Conservation (phyloP, 768 basidiomycete genomes). For the Steccherinum ochraceum region DNA sequence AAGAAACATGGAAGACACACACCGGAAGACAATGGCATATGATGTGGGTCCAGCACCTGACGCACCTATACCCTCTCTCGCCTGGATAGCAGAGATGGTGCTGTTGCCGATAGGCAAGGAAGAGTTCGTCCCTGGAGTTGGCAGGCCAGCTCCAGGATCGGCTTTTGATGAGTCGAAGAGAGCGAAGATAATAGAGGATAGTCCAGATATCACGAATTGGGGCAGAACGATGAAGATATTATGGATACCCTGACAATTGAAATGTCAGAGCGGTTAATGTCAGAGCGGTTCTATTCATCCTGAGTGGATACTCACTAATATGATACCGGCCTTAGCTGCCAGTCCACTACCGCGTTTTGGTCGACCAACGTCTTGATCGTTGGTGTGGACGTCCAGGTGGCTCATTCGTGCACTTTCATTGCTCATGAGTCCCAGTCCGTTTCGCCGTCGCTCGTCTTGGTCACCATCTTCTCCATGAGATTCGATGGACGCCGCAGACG, state of each 20-base stretch:
- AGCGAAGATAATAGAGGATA: conserved; percentile 83
- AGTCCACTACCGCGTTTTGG: conserved; percentile 29
- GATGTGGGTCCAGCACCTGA: conserved; percentile 46
- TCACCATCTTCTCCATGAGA: conserved; percentile 7
- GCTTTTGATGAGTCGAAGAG: conserved; percentile 65
- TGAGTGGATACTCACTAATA: conserved; percentile 51
- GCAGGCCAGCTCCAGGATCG: conserved; percentile 6
- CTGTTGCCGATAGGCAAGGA: conserved; percentile 2
- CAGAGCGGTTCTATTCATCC: conserved; percentile 12
- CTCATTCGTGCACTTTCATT: conserved; percentile 46
- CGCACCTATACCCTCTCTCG: conserved; percentile 17
- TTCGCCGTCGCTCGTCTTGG: conserved; percentile 11
- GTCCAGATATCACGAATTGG: conserved; percentile 86
- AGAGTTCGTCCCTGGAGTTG: conserved; percentile 23
- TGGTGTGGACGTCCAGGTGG: conserved; percentile 32
- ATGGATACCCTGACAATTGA: conserved; percentile 73
- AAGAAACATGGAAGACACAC: conserved; percentile 20
- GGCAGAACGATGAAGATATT: conserved; percentile 93
- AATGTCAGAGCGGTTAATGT: conserved; percentile 2
- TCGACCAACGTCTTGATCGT: conserved; percentile 14
- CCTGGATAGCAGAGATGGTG: conserved; percentile 2
- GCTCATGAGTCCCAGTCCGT: conserved; percentile 25
- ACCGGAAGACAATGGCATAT: conserved; percentile 81
- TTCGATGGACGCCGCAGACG: conserved; percentile 20
- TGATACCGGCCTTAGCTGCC: conserved; percentile 83